Conservation (phyloP, 2,329 filamentous ascomycete genomes). For the Aspergillus piperis region DNA sequence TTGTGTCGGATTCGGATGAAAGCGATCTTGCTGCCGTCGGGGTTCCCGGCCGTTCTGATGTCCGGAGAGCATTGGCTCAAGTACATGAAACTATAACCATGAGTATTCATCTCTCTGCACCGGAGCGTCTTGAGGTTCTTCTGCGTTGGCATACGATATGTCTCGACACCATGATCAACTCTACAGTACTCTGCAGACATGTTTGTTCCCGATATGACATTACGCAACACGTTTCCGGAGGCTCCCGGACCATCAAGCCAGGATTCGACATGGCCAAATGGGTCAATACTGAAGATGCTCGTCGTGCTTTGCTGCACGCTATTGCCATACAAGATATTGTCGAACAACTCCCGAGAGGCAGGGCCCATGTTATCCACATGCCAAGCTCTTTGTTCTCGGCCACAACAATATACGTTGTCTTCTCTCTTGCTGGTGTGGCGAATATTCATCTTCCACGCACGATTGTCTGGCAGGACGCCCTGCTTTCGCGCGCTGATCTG, state of each 20-base stretch:
- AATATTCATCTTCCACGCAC: slow-evolving; percentile 42
- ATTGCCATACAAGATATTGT: slow-evolving; percentile 51
- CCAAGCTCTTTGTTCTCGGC: slow-evolving; percentile 48
- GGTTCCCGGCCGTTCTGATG: slow-evolving; percentile 42
- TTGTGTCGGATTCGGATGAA: slow-evolving; percentile 45
- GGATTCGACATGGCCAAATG: slow-evolving; percentile 43
- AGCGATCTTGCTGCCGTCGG: slow-evolving; percentile 42
- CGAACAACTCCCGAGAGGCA: slow-evolving; percentile 47
- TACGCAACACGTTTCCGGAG: slow-evolving; percentile 43
- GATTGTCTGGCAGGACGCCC: slow-evolving; percentile 46
- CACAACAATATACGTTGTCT: slow-evolving; percentile 46
- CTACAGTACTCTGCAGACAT: slow-evolving; percentile 42
- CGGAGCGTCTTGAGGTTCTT: slow-evolving; percentile 44
- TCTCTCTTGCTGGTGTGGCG: slow-evolving; percentile 41
- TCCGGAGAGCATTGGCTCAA: slow-evolving; percentile 42
- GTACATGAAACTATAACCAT: slow-evolving; percentile 43
- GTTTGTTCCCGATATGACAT: slow-evolving; percentile 45
- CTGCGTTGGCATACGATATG: slow-evolving; percentile 50
- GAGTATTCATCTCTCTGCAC: slow-evolving; percentile 38
- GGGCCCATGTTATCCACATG: slow-evolving; percentile 50
- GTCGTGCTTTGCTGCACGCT: slow-evolving; percentile 46
- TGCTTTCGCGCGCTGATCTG: slow-evolving; percentile 35
- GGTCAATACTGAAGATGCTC: slow-evolving; percentile 42
- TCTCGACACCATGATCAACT: slow-evolving; percentile 46
- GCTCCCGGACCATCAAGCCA: slow-evolving; percentile 25